Evolutionary conservation across 2,329 filamentous ascomycete species (phyloP), one percentile per base, ranked within the genome.

Genomic region (Sclerotiophoma versabilis): DNA sequence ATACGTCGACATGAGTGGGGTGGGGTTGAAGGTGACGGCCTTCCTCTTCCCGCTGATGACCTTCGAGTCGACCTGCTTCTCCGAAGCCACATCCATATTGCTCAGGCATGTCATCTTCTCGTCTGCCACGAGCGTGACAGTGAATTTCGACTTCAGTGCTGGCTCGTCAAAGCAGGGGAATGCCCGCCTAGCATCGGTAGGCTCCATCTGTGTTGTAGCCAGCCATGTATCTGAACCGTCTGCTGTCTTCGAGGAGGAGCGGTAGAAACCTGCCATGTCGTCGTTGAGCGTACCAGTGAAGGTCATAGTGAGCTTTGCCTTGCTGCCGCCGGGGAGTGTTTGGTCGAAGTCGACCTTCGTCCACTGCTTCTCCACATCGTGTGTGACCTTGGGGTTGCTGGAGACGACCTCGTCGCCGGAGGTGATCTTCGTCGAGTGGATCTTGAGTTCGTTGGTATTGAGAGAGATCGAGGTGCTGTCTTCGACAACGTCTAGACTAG

Each of bases 151-250:
- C 82, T 98, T 98, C 65, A 98, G 83, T 22, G 92, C 89, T 23
- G 93, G 93, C 80, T 98, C 95, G 72, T 98, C 93, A 75, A 97
- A 97, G 79, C 93, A 97, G 36, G 93, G 93, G 79, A 98, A 96
- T 6, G 93, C 92, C 66, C 93, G 85, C 67, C 93, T 86, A 58
- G 92, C 93, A 79, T 98, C 93, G 12, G 93, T 97, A 32, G 93
- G 89, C 80, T 98, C 93, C 90, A 98, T 96, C 81, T 98, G 93
- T 15, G 91, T 91, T 22, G 92, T 93, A 23, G 93, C 93, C 71
- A 98, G 83, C 73, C 93, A 89, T 63, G 90, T 90, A 54, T 88
- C 87, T 56, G 85, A 86, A 32, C 93, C 93, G 69, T 95, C 87
- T 42, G 85, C 78, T 57, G 86, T 87, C 81, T 95, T 96, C 82